Evolutionary conservation across 345 rosid genomes (phyloP).

Genomic region (Corchorus olitorius): DNA sequence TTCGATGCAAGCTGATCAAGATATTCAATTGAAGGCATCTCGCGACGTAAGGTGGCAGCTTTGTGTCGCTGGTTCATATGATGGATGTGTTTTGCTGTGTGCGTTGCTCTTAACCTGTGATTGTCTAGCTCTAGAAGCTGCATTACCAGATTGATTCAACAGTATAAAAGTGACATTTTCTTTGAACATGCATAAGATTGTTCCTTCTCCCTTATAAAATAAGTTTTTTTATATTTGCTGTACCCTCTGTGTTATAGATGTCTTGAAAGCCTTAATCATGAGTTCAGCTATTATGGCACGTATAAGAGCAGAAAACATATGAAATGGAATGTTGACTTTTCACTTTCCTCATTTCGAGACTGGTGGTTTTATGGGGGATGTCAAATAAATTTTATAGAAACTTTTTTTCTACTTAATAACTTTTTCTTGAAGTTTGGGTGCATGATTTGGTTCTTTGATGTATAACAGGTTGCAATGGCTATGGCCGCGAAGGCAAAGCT

Average conservation of each 20-base stretch:
- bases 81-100: conserved; percentile 30
- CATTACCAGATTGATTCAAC: conserved; percentile 10
- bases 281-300: background rate
- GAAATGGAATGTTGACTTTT: background rate
- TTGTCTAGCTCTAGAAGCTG: conserved; percentile 8
- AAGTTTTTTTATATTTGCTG: background rate
- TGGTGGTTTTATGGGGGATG: background rate
- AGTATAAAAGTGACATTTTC: background rate
- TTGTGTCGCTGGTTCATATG: conserved; percentile 47
- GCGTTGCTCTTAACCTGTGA: conserved; percentile 21
- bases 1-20: conserved; percentile 62
- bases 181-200: conserved; percentile 7
- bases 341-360: background rate
- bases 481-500: conserved; percentile 99
- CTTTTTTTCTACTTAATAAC: background rate
- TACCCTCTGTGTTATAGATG: background rate
- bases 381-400: background rate
- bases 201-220: background rate
- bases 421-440: conserved; percentile 13
- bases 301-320: background rate
- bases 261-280: background rate
- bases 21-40: conserved; percentile 95
- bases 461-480: conserved; percentile 94
- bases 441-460: conserved; percentile 26
- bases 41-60: conserved; percentile 99